Evolutionary conservation across 495 filamentous ascomycete genomes (phyloP).

Genomic region (Tuber magnatum): DNA sequence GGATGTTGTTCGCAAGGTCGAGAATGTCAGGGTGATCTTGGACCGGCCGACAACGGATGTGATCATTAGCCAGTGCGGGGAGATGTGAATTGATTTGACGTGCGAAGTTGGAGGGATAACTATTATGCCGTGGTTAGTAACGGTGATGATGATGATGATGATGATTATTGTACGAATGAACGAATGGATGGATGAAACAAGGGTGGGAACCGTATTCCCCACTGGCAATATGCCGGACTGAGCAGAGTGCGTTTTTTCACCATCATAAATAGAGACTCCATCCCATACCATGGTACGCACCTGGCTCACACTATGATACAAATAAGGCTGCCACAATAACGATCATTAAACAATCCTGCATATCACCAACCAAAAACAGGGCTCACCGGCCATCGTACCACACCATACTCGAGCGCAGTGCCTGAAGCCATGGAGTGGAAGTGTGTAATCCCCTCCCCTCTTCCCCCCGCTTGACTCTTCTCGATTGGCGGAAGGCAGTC

Average conservation of each 20-base stretch:
- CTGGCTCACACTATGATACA: background rate
- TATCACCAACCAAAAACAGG: background rate
- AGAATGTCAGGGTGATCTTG: conserved; percentile 71
- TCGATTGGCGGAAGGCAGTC: too few relatives aligned
- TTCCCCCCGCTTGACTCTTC: too few relatives aligned
- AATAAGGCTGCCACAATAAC: background rate
- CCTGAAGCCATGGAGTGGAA: too few relatives aligned
- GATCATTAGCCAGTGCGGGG: conserved; percentile 75
- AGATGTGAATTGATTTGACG: conserved; percentile 56
- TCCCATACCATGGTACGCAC: background rate
- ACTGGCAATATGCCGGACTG: background rate
- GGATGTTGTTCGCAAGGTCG: conserved; percentile 82
- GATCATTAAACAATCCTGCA: background rate
- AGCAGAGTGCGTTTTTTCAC: background rate
- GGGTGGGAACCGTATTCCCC: background rate
- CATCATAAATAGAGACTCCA: background rate
- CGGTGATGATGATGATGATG: too few relatives aligned
- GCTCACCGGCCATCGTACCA: background rate
- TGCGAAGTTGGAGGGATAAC: background rate
- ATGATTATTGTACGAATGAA: background rate
- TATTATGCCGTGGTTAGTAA: background rate
- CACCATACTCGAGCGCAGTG: too few relatives aligned
- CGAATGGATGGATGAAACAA: background rate
- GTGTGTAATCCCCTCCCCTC: too few relatives aligned
- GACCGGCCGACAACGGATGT: conserved; percentile 84